phyloP scores from a whole-genome alignment of 768 basidiomycete genomes.

The Coprinopsis cinerea region DNA sequence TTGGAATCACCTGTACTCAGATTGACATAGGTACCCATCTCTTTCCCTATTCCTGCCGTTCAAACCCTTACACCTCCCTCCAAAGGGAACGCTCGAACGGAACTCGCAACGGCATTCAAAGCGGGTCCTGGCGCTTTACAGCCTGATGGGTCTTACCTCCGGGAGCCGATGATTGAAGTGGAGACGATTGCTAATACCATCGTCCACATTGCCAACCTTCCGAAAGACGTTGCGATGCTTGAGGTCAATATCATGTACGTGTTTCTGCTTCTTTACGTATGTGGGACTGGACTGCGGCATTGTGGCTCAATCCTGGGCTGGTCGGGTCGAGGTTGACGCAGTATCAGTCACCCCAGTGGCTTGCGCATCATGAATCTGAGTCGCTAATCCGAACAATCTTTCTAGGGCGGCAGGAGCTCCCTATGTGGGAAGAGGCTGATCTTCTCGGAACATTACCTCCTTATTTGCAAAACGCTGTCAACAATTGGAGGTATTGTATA shows the following conservation, averaged over 20 bases:
- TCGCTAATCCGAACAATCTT: constrained; percentile 1
- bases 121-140: constrained; percentile 48
- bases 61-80: background rate
- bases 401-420: constrained; percentile 25
- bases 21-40: constrained; percentile 63
- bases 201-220: constrained; percentile 66
- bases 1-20: constrained; percentile 73
- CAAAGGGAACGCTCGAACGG: constrained; percentile 66
- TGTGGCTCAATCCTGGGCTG: too few relatives aligned
- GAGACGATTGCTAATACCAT: constrained; percentile 66
- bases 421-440: constrained; percentile 26
- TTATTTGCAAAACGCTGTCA: too few relatives aligned
- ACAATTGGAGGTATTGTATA: too few relatives aligned
- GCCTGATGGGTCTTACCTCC: constrained; percentile 51
- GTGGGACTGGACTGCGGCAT: background rate
- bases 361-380: background rate
- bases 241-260: constrained; percentile 68
- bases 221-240: constrained; percentile 62
- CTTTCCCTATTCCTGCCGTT: background rate
- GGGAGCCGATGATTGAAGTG: constrained; percentile 67
- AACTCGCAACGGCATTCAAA: constrained; percentile 42
- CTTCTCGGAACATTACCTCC: background rate
- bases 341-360: background rate
- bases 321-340: background rate
- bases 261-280: background rate